Conservation (phyloP, 2,329 filamentous ascomycete genomes). For the Fusarium protoensiforme region DNA sequence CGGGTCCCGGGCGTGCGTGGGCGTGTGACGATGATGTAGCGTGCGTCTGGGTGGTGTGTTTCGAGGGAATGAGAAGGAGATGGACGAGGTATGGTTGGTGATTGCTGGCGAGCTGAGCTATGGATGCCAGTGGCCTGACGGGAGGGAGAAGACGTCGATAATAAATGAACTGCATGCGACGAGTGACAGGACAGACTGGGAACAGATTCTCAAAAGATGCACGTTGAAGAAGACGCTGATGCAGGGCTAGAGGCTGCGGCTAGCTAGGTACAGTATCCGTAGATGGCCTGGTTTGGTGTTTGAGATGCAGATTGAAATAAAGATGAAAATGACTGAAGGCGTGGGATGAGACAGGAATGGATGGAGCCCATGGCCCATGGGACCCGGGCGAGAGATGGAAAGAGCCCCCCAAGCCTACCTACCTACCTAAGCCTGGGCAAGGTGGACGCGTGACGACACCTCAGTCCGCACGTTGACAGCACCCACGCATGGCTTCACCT, state of each 20-base stretch:
- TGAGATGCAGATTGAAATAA: constrained; percentile 35
- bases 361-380: constrained; percentile 11
- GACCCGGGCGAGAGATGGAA: constrained; percentile 28
- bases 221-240: constrained; percentile 23
- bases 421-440: neutral
- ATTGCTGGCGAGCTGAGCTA: constrained; percentile 4
- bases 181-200: neutral
- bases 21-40: constrained; percentile 35
- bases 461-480: constrained; percentile 11
- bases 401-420: neutral
- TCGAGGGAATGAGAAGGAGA: constrained; percentile 19
- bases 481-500: neutral
- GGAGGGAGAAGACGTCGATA: neutral
- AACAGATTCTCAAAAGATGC: constrained; percentile 13
- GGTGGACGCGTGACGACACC: constrained; percentile 23
- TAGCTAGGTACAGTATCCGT: neutral
- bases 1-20: constrained; percentile 8
- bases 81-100: neutral
- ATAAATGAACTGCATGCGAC: neutral
- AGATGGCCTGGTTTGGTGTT: neutral
- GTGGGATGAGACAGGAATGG: constrained; percentile 18
- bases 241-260: constrained; percentile 3
- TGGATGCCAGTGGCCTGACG: constrained; percentile 26
- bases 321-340: constrained; percentile 17
- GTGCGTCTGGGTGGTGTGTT: constrained; percentile 33